Conservation (phyloP, 306 rosid genomes). For the Cotoneaster glaucophyllus region DNA sequence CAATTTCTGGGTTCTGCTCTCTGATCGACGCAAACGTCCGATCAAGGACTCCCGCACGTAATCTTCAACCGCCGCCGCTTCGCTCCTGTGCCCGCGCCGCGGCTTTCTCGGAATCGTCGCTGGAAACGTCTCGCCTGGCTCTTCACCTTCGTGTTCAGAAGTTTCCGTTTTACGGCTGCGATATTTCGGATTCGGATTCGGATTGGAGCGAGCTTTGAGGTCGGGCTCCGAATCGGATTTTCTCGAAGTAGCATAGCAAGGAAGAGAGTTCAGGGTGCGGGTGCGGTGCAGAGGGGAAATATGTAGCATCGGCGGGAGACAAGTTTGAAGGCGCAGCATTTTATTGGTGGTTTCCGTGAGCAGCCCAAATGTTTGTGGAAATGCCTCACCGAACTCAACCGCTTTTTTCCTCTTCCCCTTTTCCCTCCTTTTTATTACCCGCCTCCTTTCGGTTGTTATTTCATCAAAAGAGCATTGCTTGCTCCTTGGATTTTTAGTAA, state of each 20-base stretch:
- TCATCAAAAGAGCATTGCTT: no score
- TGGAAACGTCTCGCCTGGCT: constrained; percentile 26
- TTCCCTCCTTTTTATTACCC: not conserved
- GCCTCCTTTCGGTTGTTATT: not conserved
- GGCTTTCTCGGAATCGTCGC: constrained; percentile 56
- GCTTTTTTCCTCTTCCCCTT: not conserved
- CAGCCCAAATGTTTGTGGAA: constrained; percentile 11
- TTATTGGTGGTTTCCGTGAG: not conserved
- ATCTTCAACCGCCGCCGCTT: constrained; percentile 70
- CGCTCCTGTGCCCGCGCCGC: constrained; percentile 76
- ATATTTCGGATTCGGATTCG: constrained; percentile 13
- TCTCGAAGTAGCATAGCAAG: constrained; percentile 34
- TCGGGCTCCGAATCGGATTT: constrained; percentile 40
- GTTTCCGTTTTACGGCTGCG: constrained; percentile 10
- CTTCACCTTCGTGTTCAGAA: constrained; percentile 14
- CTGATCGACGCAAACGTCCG: constrained; percentile 55
- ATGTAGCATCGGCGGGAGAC: not conserved
- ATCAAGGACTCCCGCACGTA: constrained; percentile 52
- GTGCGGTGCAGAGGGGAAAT: constrained; percentile 12
- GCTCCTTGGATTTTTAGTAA: no score
- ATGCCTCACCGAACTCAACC: not conserved
- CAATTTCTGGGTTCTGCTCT: constrained; percentile 39
- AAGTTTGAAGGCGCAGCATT: constrained; percentile 21
- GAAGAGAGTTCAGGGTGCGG: constrained; percentile 24
- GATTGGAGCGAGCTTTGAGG: not conserved